These are phyloP conservation scores for Hypericum androsaemum DNA, from an alignment of 345 rosid species.

Conservation along the genomic window DNA sequence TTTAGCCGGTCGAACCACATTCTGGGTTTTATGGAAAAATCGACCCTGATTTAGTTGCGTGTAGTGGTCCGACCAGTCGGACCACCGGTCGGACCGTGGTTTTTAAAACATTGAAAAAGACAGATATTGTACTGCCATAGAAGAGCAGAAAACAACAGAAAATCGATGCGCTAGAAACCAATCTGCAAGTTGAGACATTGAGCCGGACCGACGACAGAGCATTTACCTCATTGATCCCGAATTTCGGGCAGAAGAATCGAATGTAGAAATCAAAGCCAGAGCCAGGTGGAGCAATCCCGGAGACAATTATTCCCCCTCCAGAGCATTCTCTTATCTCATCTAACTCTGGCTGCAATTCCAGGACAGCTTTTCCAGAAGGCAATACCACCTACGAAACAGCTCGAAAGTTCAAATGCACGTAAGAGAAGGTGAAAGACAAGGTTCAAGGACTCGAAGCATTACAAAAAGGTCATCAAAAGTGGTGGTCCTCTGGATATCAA, in stretches of 20 bases:
- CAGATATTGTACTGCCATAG: background rate
- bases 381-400: conserved; percentile 41
- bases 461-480: conserved; percentile 34
- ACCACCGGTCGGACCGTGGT: too few species aligned
- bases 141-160: background rate
- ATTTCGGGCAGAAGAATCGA: conserved; percentile 61
- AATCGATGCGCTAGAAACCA: background rate
- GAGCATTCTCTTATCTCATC: conserved; percentile 46
- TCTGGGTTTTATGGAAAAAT: too few species aligned
- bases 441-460: conserved; percentile 15
- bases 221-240: conserved; percentile 56
- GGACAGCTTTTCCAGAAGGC: conserved; percentile 49
- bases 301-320: conserved; percentile 43
- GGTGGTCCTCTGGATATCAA: conserved; percentile 46
- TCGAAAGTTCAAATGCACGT: background rate
- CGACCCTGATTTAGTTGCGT: too few species aligned
- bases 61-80: too few species aligned
- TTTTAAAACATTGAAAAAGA: too few species aligned
- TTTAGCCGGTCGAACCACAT: too few species aligned
- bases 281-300: conserved; percentile 42
- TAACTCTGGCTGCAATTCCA: conserved; percentile 36
- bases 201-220: too few species aligned
- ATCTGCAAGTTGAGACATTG: background rate
- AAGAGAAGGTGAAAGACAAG: background rate
- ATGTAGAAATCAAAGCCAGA: conserved; percentile 57